A percentile compares a stretch with the other conserved stretches of the same genome.
Evolutionary conservation across 2,329 filamentous ascomycete species (phyloP).

Genomic region (Colletotrichum kahawae): DNA sequence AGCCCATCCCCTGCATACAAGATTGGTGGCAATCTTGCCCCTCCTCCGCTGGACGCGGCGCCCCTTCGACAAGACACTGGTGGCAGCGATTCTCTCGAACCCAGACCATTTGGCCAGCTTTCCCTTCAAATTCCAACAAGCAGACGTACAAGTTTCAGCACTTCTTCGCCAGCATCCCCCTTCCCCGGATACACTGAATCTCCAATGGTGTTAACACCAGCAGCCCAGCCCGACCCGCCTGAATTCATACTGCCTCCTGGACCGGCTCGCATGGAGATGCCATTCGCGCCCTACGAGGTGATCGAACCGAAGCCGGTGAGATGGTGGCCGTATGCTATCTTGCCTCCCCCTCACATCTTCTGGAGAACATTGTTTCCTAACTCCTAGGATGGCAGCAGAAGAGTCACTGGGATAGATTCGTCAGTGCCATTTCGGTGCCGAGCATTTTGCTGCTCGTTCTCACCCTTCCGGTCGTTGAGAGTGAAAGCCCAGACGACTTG

Average conservation of each 20-base stretch:
- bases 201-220: slow-evolving; percentile 48
- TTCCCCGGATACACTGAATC: slow-evolving; percentile 74
- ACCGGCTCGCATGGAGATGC: slow-evolving; percentile 46
- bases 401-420: slow-evolving; percentile 79
- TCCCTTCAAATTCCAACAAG: slow-evolving; percentile 55
- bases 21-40: slow-evolving; percentile 46
- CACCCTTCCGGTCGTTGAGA: slow-evolving; percentile 90
- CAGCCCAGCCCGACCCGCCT: slow-evolving; percentile 45
- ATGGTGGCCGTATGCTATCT: slow-evolving; percentile 82
- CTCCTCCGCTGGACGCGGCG: slow-evolving; percentile 36
- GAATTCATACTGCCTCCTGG: slow-evolving; percentile 61
- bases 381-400: slow-evolving; percentile 83
- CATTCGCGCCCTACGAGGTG: slow-evolving; percentile 49
- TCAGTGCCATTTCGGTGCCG: slow-evolving; percentile 84
- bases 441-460: slow-evolving; percentile 89
- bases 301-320: slow-evolving; percentile 51
- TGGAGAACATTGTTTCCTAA: slow-evolving; percentile 81
- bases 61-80: slow-evolving; percentile 5
- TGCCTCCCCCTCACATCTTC: slow-evolving; percentile 76
- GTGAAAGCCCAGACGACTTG: slow-evolving; percentile 59
- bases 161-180: slow-evolving; percentile 59
- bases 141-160: slow-evolving; percentile 45
- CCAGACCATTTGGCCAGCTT: slow-evolving; percentile 29
- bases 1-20: slow-evolving; percentile 37
- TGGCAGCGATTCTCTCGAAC: background rate